Conservation (phyloP, 495 filamentous ascomycete genomes). For the Sordaria brevicollis region DNA sequence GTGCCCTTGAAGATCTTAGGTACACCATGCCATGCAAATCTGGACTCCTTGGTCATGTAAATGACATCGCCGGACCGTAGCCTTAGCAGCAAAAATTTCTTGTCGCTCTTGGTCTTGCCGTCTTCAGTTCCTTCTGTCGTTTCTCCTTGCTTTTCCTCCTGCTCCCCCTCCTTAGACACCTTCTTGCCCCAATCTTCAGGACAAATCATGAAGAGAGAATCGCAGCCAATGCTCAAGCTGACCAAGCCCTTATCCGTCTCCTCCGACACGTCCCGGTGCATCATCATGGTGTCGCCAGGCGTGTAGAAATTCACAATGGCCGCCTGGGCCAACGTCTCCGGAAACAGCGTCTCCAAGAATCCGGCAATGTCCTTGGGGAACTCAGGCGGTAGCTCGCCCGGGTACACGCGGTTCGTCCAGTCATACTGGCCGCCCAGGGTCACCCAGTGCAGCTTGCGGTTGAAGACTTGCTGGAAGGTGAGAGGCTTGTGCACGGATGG, state of each 20-base stretch:
- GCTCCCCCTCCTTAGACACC: constrained; percentile 18
- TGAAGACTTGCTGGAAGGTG: constrained; percentile 51
- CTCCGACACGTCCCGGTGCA: constrained; percentile 88
- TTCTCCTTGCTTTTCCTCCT: too few species aligned
- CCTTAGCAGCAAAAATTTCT: constrained; percentile 49
- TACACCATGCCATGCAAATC: constrained; percentile 92
- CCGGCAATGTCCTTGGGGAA: constrained; percentile 65
- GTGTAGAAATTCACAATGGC: constrained; percentile 89
- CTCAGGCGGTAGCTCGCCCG: constrained; percentile 47
- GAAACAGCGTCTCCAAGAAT: constrained; percentile 56
- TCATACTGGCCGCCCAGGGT: constrained; percentile 92
- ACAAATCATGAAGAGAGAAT: constrained; percentile 67
- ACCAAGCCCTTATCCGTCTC: constrained; percentile 62
- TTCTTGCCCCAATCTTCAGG: constrained; percentile 30
- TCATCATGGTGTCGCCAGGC: constrained; percentile 74
- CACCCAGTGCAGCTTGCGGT: constrained; percentile 79
- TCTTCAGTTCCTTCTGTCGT: constrained; percentile 1
- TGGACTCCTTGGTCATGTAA: constrained; percentile 65
- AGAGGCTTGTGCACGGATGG: constrained; percentile 58
- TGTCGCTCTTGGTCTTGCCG: constrained; percentile 3
- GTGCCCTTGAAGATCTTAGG: constrained; percentile 68
- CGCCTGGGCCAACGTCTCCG: constrained; percentile 64
- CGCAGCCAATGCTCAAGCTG: constrained; percentile 80
- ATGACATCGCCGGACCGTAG: constrained; percentile 73
- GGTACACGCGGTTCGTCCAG: constrained; percentile 80